Evolutionary conservation across 257 asterid species (phyloP).

Genomic region (Solanum stenotomum): DNA sequence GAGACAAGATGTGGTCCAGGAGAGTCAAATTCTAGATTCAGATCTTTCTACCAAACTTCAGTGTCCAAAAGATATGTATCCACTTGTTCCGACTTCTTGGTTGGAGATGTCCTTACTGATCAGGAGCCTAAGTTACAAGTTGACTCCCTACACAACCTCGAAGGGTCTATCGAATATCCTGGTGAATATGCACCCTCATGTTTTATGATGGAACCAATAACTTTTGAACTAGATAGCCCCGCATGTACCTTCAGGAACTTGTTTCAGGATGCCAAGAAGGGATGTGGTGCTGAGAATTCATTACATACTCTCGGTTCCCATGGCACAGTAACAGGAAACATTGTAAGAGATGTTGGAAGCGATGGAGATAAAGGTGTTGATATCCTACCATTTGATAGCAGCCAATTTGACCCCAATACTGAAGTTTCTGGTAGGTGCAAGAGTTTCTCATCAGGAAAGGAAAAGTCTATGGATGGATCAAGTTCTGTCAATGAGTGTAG

Average conservation of each 20-base stretch:
- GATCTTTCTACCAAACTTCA: neutral
- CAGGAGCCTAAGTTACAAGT: neutral
- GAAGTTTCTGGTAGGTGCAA: neutral
- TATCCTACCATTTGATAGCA: neutral
- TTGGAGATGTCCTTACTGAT: neutral
- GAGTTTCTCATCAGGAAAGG: neutral
- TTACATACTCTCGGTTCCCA: neutral
- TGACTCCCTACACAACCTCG: neutral
- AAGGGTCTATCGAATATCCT: neutral
- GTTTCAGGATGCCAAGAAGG: neutral
- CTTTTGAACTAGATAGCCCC: neutral
- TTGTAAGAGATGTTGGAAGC: neutral
- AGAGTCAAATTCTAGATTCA: neutral
- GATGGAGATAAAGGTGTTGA: neutral
- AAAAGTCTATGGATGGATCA: neutral
- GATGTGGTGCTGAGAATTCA: neutral
- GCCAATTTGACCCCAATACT: neutral
- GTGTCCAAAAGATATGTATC: neutral
- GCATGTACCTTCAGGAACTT: neutral
- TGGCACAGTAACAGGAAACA: neutral
- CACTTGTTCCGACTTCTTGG: neutral
- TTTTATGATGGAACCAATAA: neutral
- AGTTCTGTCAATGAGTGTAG: neutral
- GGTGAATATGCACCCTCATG: neutral
- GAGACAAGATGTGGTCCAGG: neutral